Base-by-base conservation (phyloP, 1,284 basidiomycete genomes). In the Sporisorium graminicola region DNA sequence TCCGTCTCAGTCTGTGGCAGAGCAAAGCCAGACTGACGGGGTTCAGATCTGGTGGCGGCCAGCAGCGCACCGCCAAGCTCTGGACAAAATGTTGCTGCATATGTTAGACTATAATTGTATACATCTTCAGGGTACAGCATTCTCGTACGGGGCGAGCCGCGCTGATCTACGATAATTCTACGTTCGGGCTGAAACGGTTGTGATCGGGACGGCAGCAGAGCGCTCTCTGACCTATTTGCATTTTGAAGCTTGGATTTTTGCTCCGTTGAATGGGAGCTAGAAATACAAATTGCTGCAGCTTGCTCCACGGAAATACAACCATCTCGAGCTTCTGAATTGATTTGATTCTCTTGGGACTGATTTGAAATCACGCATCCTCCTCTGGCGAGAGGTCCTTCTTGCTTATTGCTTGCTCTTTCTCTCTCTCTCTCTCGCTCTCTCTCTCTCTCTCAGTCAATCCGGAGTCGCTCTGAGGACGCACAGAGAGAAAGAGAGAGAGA, bases 151-250 rank as follows among this genome's bases (percentile, higher is more conserved):
- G 42, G 47, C 22, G 8, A 20, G 22, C 10, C 29, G 13, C 13
- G 26, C 3, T 40, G 2, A n/a, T n/a, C n/a, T n/a, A n/a, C n/a
- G n/a, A n/a, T n/a, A n/a, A 54, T 20, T 14, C 2, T 1, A 9
- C 2, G 14, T 46, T 74, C 65, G 71, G 71, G 62, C 58, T 69
- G 72, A 47, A 74, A 65, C 72, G 72, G 72, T 60, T 61, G 72
- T 74, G 72, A 74, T 74, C 72, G 66, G 60, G 37, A 42, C 20
- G 31, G 53, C 40, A 66, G 63, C 58, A 50, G 16, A 61, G 37
- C 58, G 43, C 58, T 42, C 35, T 50, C 24, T 29, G 2, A 42
- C 47, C 27, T 7, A 27, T 16, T 47, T 27, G n/a, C n/a, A n/a
- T 47, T 27, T 4, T 10, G 12, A 46, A 5, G 24, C 22, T 31